A percentile compares a stretch with the other conserved stretches of the same genome.
These are phyloP conservation scores for Pezicula neosporulosa DNA, from an alignment of 2,329 filamentous ascomycete genomes.

Conservation along the genomic window DNA sequence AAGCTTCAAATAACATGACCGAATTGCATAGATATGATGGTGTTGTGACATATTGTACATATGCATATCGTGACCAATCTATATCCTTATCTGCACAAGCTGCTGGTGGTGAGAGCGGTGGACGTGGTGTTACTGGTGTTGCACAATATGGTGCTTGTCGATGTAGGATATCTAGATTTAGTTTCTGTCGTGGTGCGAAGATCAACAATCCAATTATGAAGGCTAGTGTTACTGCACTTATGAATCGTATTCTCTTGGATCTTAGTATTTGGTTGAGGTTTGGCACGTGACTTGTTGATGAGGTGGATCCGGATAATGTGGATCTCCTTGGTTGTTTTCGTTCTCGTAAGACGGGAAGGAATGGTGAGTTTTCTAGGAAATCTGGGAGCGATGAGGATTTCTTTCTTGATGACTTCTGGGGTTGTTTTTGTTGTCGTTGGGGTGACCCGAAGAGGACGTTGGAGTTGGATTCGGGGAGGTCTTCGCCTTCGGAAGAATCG, in stretches of 20 bases:
- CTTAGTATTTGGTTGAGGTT: slow-evolving; percentile 32
- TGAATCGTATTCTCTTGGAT: slow-evolving; percentile 31
- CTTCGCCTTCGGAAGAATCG: no score
- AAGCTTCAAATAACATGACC: slow-evolving; percentile 45
- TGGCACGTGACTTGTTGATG: slow-evolving; percentile 10
- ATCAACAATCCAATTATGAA: slow-evolving; percentile 4
- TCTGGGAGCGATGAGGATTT: slow-evolving; percentile 13
- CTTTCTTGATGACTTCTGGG: no score
- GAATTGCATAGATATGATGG: slow-evolving; percentile 46
- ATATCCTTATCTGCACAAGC: slow-evolving; percentile 13
- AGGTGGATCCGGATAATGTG: no score
- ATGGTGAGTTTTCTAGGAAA: slow-evolving; percentile 24
- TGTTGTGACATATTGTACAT: slow-evolving; percentile 47
- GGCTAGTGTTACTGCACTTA: slow-evolving; percentile 1
- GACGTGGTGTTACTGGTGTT: not conserved
- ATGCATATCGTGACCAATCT: slow-evolving; percentile 43
- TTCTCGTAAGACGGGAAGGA: slow-evolving; percentile 5
- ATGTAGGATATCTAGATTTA: not conserved
- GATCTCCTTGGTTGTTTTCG: no score
- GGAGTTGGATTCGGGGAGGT: no score
- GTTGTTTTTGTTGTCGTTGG: no score
- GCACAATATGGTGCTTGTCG: not conserved
- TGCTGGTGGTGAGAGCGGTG: not conserved
- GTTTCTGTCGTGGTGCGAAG: not conserved
- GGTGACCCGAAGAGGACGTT: no score